Conservation (phyloP, 179 eudicot species). For the Silene vulgaris region DNA sequence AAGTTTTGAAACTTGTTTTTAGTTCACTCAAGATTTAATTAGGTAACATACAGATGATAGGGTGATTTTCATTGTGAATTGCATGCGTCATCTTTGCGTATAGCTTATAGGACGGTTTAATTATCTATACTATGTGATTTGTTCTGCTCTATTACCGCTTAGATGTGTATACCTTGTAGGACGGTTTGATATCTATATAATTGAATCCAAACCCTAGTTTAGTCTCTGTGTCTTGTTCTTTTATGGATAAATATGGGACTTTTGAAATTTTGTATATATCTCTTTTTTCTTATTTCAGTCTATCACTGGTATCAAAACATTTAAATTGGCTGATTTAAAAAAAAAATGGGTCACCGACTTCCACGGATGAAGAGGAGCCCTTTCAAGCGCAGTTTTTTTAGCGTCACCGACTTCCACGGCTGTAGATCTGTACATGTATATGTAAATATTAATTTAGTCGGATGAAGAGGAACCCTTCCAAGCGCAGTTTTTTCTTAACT, state of each 20-base stretch:
- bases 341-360: neutral
- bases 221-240: neutral
- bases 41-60: neutral
- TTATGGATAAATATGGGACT: neutral
- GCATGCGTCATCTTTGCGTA: neutral
- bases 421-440: neutral
- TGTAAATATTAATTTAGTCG: neutral
- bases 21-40: neutral
- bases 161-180: neutral
- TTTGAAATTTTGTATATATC: neutral
- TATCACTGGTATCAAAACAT: neutral
- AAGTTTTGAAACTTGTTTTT: slow-evolving; percentile 20
- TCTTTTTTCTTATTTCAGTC: neutral
- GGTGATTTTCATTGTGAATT: neutral
- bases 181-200: neutral
- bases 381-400: too few relatives aligned
- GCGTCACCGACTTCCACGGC: slow-evolving; percentile 3
- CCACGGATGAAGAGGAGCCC: too few relatives aligned
- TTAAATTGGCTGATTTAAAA: neutral
- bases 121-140: slow-evolving; percentile 5
- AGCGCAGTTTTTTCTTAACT: neutral
- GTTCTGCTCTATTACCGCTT: slow-evolving; percentile 11
- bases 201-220: neutral
- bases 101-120: neutral
- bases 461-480: neutral